Percentiles rank a stretch among this genome's conserved stretches.
Conservation (phyloP, 345 rosid genomes). For the Acer saccharum region DNA sequence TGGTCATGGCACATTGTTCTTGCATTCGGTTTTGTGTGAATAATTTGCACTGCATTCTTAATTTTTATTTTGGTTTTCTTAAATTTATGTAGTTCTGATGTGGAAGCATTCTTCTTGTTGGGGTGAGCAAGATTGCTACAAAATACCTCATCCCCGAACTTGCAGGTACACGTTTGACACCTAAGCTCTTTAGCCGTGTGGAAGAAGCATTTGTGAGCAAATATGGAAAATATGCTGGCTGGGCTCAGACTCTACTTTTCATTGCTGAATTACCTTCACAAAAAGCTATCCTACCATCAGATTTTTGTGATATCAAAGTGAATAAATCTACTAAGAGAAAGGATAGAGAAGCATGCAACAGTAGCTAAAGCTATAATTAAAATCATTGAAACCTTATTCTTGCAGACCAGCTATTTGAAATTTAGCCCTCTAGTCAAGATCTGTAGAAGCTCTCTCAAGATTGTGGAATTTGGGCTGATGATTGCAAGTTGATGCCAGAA, state of each 20-base stretch:
- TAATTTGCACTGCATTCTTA: not conserved
- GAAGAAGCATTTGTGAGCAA: slow-evolving; percentile 92
- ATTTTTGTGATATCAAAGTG: slow-evolving; percentile 35
- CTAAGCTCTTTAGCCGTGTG: slow-evolving; percentile 66
- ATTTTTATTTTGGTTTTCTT: not conserved
- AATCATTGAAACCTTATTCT: not conserved
- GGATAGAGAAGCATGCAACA: slow-evolving; percentile 13
- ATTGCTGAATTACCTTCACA: slow-evolving; percentile 90
- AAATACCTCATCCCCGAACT: slow-evolving; percentile 81
- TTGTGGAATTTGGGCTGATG: not conserved
- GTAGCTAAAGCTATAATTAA: slow-evolving; percentile 20
- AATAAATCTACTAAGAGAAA: slow-evolving; percentile 34
- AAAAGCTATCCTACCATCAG: slow-evolving; percentile 61
- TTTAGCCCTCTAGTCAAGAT: slow-evolving; percentile 10
- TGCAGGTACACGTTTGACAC: slow-evolving; percentile 71
- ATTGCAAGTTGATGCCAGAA: slow-evolving; percentile 3
- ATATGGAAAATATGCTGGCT: slow-evolving; percentile 92
- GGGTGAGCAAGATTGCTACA: slow-evolving; percentile 69
- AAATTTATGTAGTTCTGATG: slow-evolving; percentile 21
- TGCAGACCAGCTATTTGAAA: not conserved
- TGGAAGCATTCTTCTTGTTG: slow-evolving; percentile 23
- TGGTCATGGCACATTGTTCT: not conserved
- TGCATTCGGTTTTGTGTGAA: not conserved
- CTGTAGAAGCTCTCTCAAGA: slow-evolving; percentile 7
- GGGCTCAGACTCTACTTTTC: slow-evolving; percentile 95